These are phyloP conservation scores for Thuja plicata DNA, from an alignment of 83 land plant genomes.

Conservation along the genomic window DNA sequence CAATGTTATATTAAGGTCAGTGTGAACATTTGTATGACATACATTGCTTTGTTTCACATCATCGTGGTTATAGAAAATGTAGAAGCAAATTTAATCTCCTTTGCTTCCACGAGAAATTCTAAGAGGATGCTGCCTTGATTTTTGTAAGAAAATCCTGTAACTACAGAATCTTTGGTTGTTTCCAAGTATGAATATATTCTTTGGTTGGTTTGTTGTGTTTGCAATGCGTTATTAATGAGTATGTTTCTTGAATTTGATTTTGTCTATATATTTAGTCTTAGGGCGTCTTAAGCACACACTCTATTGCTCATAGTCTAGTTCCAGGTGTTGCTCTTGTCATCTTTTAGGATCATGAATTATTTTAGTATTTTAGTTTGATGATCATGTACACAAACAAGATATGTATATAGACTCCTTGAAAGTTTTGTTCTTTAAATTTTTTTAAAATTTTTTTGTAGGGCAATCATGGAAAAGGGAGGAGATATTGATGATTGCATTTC, in stretches of 20 bases:
- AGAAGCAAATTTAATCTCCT: neutral
- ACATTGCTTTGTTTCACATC: neutral
- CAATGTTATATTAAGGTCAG: conserved; percentile 91
- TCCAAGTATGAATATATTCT: neutral
- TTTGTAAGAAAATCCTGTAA: neutral
- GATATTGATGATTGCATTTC: conserved; percentile 88
- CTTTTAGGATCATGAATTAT: neutral
- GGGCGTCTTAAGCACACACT: neutral
- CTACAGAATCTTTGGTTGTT: neutral
- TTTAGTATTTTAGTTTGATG: neutral
- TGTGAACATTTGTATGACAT: neutral
- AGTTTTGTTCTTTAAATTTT: neutral
- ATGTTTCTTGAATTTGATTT: neutral
- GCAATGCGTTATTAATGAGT: neutral
- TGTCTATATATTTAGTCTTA: neutral
- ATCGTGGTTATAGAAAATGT: neutral
- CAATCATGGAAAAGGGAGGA: conserved; percentile 89
- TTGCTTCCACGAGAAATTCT: neutral
- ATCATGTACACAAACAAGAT: neutral
- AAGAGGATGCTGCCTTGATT: neutral
- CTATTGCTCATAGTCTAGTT: neutral
- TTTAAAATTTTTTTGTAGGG: conserved; percentile 37
- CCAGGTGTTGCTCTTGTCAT: neutral
- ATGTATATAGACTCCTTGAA: neutral
- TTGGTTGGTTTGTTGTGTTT: neutral